These are phyloP conservation scores for Penicillium capsulatum DNA, from an alignment of 2,329 filamentous ascomycete species.

Conservation along the genomic window DNA sequence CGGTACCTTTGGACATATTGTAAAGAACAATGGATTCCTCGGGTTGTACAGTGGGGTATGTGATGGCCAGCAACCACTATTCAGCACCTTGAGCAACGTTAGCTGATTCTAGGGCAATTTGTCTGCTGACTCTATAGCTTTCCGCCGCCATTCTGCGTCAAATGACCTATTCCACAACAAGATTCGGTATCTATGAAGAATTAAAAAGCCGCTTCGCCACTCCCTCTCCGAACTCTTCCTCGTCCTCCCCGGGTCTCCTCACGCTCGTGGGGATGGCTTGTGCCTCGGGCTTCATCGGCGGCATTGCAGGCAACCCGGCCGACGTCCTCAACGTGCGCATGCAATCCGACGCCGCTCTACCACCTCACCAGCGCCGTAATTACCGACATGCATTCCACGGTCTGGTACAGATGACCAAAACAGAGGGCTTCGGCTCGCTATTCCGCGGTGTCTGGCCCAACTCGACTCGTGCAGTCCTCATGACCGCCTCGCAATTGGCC, in stretches of 20 bases:
- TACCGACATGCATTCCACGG: constrained; percentile 89
- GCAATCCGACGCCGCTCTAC: constrained; percentile 85
- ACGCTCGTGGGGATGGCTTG: constrained; percentile 79
- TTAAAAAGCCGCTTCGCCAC: constrained; percentile 67
- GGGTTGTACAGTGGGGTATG: constrained; percentile 80
- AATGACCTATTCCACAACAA: constrained; percentile 91
- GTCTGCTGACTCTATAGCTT: constrained; percentile 47
- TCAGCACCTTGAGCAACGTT: not conserved
- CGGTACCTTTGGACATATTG: constrained; percentile 77
- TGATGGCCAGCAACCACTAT: not conserved
- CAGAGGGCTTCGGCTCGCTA: constrained; percentile 71
- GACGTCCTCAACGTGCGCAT: constrained; percentile 98
- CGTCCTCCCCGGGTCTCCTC: constrained; percentile 60
- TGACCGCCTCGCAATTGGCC: constrained; percentile 62
- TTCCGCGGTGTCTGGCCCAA: constrained; percentile 73
- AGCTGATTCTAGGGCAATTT: constrained; percentile 6
- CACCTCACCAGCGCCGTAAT: constrained; percentile 68
- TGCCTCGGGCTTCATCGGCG: constrained; percentile 79
- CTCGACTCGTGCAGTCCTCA: constrained; percentile 58
- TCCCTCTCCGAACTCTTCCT: constrained; percentile 34
- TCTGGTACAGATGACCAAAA: constrained; percentile 75
- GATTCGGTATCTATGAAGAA: constrained; percentile 95
- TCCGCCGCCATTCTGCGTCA: constrained; percentile 91
- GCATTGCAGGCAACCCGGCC: constrained; percentile 86
- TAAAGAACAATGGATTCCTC: constrained; percentile 67